These are phyloP conservation scores for Apodospora peruviana DNA, from an alignment of 495 filamentous ascomycete genomes.

Conservation along the genomic window DNA sequence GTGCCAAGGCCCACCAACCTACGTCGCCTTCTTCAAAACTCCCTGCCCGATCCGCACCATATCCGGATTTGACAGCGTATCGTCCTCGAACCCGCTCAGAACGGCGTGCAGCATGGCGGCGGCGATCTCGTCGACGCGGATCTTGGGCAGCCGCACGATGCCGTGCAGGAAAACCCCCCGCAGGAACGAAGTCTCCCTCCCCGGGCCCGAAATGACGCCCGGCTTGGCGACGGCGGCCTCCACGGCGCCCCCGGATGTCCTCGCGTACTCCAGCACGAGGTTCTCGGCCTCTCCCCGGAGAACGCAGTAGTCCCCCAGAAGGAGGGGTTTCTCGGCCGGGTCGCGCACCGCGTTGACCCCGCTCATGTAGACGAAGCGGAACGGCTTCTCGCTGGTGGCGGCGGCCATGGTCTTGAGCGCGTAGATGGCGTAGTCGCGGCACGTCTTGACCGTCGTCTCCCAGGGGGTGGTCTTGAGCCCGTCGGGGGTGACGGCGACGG, in stretches of 20 bases:
- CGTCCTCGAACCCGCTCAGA: constrained; percentile 41
- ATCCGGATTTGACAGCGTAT: constrained; percentile 41
- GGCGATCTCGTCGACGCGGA: constrained; percentile 33
- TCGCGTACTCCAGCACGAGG: constrained; percentile 32
- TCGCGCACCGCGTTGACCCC: constrained; percentile 34
- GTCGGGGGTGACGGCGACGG: constrained; percentile 38
- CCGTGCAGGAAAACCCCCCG: not conserved
- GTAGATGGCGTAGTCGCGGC: constrained; percentile 34
- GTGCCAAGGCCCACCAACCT: too few relatives aligned
- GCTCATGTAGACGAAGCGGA: constrained; percentile 46
- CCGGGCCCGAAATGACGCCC: constrained; percentile 29
- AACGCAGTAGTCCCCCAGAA: constrained; percentile 34
- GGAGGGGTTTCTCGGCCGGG: constrained; percentile 27
- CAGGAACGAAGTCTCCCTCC: not conserved
- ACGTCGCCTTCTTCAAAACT: too few relatives aligned
- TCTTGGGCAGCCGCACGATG: constrained; percentile 24
- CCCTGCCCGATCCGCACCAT: constrained; percentile 35
- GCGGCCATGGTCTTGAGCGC: constrained; percentile 34
- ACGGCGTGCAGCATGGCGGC: constrained; percentile 41
- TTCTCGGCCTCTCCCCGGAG: constrained; percentile 41
- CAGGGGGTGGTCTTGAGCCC: constrained; percentile 26
- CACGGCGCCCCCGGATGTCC: constrained; percentile 22
- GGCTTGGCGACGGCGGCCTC: constrained; percentile 37
- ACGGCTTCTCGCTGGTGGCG: constrained; percentile 15
- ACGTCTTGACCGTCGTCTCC: constrained; percentile 35